Evolutionary conservation across 768 basidiomycete genomes (phyloP).

Genomic region (Tulasnella sp.): DNA sequence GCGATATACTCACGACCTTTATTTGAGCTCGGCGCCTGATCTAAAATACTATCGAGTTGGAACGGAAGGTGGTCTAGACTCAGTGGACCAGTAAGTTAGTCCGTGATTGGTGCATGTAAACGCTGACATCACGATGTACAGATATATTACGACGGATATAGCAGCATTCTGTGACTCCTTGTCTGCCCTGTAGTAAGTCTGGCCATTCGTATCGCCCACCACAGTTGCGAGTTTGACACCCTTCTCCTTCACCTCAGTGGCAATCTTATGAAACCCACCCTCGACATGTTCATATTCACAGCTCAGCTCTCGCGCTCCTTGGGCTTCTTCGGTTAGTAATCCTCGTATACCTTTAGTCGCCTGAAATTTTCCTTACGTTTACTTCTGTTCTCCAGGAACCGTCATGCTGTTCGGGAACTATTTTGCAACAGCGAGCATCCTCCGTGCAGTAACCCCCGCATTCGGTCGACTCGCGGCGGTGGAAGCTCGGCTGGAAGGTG

Average conservation of each 20-base stretch:
- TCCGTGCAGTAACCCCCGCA: slow-evolving; percentile 79
- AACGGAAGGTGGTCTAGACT: slow-evolving; percentile 36
- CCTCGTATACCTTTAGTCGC: not conserved
- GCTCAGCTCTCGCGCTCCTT: slow-evolving; percentile 80
- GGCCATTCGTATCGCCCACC: not conserved
- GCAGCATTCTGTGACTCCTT: slow-evolving; percentile 81
- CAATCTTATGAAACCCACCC: slow-evolving; percentile 83
- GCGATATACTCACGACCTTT: slow-evolving; percentile 84
- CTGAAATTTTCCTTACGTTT: not conserved
- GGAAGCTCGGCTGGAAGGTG: slow-evolving; percentile 83
- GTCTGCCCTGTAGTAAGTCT: slow-evolving; percentile 78
- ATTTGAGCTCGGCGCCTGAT: slow-evolving; percentile 64
- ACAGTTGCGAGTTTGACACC: not conserved
- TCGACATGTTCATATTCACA: slow-evolving; percentile 87
- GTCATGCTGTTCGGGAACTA: slow-evolving; percentile 69
- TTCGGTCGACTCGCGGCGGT: slow-evolving; percentile 84
- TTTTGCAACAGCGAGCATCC: slow-evolving; percentile 70
- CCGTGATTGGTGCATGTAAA: not conserved
- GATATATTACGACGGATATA: slow-evolving; percentile 84
- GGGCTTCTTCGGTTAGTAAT: slow-evolving; percentile 67
- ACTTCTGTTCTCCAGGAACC: not conserved
- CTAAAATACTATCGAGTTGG: slow-evolving; percentile 54
- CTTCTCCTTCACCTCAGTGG: slow-evolving; percentile 51
- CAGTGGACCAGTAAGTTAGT: slow-evolving; percentile 54
- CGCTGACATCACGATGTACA: slow-evolving; percentile 11